These are phyloP conservation scores for Sarocladium oryzae DNA, from an alignment of 2,329 filamentous ascomycete species.

Conservation along the genomic window DNA sequence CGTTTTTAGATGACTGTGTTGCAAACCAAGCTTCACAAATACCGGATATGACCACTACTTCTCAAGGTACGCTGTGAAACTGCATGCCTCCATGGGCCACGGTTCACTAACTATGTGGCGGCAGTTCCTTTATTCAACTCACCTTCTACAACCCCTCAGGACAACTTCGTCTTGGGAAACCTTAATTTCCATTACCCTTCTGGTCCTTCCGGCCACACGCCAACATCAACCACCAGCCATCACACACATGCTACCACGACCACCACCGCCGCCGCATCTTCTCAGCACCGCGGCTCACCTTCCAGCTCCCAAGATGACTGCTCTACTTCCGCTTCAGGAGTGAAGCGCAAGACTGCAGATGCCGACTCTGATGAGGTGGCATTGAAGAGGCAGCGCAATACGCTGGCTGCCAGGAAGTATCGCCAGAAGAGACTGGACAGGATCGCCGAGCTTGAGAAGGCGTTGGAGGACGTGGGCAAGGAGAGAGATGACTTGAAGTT, in stretches of 20 bases:
- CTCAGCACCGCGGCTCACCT: not conserved
- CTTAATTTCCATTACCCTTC: slow-evolving; percentile 3
- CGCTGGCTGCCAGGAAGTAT: slow-evolving; percentile 64
- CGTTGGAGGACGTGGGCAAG: slow-evolving; percentile 49
- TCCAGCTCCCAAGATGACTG: not conserved
- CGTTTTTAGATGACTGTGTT: not conserved
- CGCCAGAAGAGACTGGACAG: slow-evolving; percentile 65
- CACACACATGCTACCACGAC: not conserved
- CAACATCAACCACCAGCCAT: not conserved
- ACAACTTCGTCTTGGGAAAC: not conserved
- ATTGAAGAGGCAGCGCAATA: slow-evolving; percentile 59
- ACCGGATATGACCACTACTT: not conserved
- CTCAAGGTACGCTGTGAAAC: not conserved
- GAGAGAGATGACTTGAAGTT: slow-evolving; percentile 60
- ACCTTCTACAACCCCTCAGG: not conserved
- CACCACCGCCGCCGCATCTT: not conserved
- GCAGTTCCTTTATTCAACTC: not conserved
- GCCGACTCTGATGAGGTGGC: slow-evolving; percentile 16
- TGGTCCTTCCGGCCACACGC: not conserved
- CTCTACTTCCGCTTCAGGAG: not conserved
- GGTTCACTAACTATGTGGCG: not conserved
- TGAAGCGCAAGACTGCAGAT: slow-evolving; percentile 15
- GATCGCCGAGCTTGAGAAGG: slow-evolving; percentile 53
- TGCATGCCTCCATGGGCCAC: not conserved
- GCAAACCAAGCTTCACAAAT: not conserved